Evolutionary conservation across 441 rosid genomes (phyloP).

Genomic region (Isatis lusitanica): DNA sequence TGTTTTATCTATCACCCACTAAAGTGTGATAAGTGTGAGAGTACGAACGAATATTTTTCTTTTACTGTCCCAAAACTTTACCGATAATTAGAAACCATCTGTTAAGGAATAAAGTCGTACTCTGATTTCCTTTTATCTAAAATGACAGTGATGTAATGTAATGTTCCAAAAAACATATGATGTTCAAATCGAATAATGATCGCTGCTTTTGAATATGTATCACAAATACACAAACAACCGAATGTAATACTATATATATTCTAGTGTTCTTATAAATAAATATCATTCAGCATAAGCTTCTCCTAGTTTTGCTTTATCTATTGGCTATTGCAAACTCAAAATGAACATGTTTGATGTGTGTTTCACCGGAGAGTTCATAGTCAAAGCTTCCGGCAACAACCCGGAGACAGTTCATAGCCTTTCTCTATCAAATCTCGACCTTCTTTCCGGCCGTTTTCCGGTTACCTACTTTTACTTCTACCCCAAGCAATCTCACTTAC

Average conservation of each 20-base stretch:
- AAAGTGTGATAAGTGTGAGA: neutral
- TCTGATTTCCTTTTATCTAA: slow-evolving; percentile 21
- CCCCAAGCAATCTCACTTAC: slow-evolving; percentile 28
- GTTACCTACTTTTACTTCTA: slow-evolving; percentile 81
- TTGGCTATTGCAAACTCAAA: slow-evolving; percentile 9
- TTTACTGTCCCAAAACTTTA: neutral
- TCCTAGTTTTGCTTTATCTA: neutral
- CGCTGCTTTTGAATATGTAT: slow-evolving; percentile 23
- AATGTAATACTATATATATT: neutral
- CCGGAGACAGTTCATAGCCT: slow-evolving; percentile 28
- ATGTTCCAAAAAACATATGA: slow-evolving; percentile 25
- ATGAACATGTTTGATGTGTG: slow-evolving; percentile 43
- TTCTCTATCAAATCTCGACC: slow-evolving; percentile 77
- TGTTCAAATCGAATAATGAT: slow-evolving; percentile 23
- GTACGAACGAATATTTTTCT: slow-evolving; percentile 36
- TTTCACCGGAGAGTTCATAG: slow-evolving; percentile 41
- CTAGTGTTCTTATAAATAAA: neutral
- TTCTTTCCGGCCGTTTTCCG: slow-evolving; percentile 83
- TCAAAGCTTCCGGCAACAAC: slow-evolving; percentile 38
- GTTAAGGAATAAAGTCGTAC: slow-evolving; percentile 30
- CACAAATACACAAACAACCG: neutral
- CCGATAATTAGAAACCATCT: slow-evolving; percentile 21
- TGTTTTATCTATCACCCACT: slow-evolving; percentile 26
- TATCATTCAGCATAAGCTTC: neutral
- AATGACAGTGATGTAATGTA: slow-evolving; percentile 30